These are phyloP conservation scores for Rutstroemia sp. DNA, from an alignment of 2,329 filamentous ascomycete species.

Conservation along the genomic window DNA sequence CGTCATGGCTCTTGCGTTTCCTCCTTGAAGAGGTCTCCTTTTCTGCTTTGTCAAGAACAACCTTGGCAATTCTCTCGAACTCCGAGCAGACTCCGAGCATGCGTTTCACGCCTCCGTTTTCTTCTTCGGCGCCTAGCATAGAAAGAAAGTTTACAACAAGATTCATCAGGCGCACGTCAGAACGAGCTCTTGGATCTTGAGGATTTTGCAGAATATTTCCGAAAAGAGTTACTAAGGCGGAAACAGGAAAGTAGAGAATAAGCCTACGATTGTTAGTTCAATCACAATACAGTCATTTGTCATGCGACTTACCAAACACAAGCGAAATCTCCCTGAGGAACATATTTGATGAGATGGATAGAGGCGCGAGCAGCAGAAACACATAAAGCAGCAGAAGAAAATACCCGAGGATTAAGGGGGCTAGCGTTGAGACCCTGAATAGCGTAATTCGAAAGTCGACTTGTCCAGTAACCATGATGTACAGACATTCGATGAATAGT, in stretches of 20 bases:
- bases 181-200: constrained; percentile 76
- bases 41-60: constrained; percentile 86
- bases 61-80: constrained; percentile 87
- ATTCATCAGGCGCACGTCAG: constrained; percentile 86
- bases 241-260: constrained; percentile 93
- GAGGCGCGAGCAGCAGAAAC: constrained; percentile 88
- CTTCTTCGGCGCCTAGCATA: constrained; percentile 80
- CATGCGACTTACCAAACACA: constrained; percentile 75
- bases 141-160: constrained; percentile 88
- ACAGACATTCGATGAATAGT: constrained; percentile 99
- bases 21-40: constrained; percentile 60
- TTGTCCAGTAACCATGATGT: constrained; percentile 97
- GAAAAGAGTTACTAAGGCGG: constrained; percentile 88
- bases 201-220: constrained; percentile 96
- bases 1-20: constrained; percentile 72
- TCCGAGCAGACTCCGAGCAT: constrained; percentile 95
- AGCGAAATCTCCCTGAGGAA: constrained; percentile 88
- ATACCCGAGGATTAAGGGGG: constrained; percentile 87
- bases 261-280: constrained; percentile 48
- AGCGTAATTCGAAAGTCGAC: constrained; percentile 85
- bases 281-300: neutral
- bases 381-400: constrained; percentile 86
- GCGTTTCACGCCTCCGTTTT: constrained; percentile 82
- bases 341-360: constrained; percentile 90
- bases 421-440: constrained; percentile 88